phyloP scores from a whole-genome alignment of 1,139 yeast genomes.

The Zygoascus sp. region DNA sequence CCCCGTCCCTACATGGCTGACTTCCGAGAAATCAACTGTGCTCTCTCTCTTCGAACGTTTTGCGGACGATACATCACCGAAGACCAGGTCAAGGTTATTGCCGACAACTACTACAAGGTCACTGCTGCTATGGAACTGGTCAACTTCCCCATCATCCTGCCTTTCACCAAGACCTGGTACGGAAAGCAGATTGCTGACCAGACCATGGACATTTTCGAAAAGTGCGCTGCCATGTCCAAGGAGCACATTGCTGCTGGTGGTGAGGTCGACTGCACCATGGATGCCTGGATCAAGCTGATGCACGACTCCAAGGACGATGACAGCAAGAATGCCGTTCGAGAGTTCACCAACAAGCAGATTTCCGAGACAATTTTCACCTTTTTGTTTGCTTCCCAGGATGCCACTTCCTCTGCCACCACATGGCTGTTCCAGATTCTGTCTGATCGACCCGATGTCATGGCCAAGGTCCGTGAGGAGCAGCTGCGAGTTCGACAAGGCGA shows the following conservation, averaged over 20 bases:
- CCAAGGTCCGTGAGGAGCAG: constrained; percentile 88
- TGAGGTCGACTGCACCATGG: constrained; percentile 82
- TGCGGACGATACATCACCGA: constrained; percentile 94
- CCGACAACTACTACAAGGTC: constrained; percentile 85
- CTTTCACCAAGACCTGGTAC: constrained; percentile 96
- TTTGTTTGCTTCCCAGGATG: constrained; percentile 96
- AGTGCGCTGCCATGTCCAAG: constrained; percentile 84
- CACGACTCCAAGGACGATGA: constrained; percentile 58
- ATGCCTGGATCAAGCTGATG: constrained; percentile 89
- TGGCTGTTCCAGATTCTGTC: constrained; percentile 97
- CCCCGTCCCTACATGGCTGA: constrained; percentile 82
- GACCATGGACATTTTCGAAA: constrained; percentile 86
- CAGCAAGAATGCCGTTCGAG: constrained; percentile 62
- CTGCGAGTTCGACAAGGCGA: constrained; percentile 75
- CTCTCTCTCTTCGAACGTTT: constrained; percentile 84
- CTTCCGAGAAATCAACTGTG: constrained; percentile 94
- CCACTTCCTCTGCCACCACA: constrained; percentile 95
- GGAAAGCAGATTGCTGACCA: constrained; percentile 90
- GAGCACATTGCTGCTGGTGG: constrained; percentile 74
- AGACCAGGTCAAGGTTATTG: constrained; percentile 77
- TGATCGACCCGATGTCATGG: constrained; percentile 87
- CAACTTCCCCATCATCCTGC: constrained; percentile 92
- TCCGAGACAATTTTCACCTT: constrained; percentile 95
- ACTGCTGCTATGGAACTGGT: constrained; percentile 96
- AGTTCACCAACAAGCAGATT: constrained; percentile 83